Conservation (phyloP, 1,284 basidiomycete species). For the Peniophora sp. region DNA sequence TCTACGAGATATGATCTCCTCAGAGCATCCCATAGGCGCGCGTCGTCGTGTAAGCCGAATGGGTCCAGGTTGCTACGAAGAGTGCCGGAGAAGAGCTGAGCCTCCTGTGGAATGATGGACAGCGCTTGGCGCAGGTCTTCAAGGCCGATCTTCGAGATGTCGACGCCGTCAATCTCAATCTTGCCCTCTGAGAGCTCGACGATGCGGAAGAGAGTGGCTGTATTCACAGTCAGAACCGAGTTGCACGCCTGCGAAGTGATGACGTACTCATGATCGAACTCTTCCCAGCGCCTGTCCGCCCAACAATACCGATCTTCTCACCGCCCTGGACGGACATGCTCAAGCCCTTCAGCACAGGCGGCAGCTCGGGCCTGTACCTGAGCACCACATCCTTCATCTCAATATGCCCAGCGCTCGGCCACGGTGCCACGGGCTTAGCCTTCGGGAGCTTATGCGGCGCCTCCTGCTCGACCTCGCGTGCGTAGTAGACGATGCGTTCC, state of each 20-base stretch:
- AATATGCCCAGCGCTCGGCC: conserved; percentile 62
- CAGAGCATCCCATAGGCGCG: conserved; percentile 75
- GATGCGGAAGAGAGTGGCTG: conserved; percentile 32
- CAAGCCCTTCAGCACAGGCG: conserved; percentile 60
- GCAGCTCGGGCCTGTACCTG: conserved; percentile 66
- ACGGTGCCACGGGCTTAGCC: conserved; percentile 47
- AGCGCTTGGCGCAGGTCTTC: conserved; percentile 57
- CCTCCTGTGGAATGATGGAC: conserved; percentile 90
- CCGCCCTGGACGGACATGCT: conserved; percentile 60
- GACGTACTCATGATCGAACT: conserved; percentile 50
- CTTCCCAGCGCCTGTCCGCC: conserved; percentile 70
- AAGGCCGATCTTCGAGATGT: conserved; percentile 62
- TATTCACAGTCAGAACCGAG: conserved; percentile 5
- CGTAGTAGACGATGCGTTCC: conserved; percentile 63
- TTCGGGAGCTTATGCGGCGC: conserved; percentile 60
- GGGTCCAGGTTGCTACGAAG: conserved; percentile 79
- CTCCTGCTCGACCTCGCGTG: conserved; percentile 71
- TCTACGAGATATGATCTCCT: conserved; percentile 73
- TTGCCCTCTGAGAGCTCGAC: conserved; percentile 60
- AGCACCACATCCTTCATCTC: conserved; percentile 57
- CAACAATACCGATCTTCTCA: conserved; percentile 87
- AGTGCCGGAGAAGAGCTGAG: conserved; percentile 61
- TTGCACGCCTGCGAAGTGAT: no score
- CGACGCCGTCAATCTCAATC: conserved; percentile 60
- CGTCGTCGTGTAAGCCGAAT: conserved; percentile 69